A percentile compares a stretch with the other conserved stretches of the same genome.
Evolutionary conservation across 106 monocot species (phyloP).

Genomic region (Dendrobium officinale): DNA sequence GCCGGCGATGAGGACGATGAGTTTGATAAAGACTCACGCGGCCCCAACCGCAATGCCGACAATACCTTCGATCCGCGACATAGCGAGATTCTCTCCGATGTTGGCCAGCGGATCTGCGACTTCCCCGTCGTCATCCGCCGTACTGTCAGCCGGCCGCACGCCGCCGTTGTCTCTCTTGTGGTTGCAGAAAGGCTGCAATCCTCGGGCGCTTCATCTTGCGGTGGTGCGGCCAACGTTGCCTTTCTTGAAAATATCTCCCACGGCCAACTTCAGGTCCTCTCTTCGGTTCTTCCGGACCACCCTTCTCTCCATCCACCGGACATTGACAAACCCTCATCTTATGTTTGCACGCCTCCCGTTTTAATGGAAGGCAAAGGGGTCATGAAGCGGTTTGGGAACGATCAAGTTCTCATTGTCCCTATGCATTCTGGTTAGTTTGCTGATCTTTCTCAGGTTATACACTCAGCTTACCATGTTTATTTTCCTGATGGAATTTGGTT

Average conservation of each 20-base stretch:
- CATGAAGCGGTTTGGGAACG: constrained; percentile 34
- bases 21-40: constrained; percentile 12
- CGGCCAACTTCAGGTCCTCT: constrained; percentile 85
- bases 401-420: constrained; percentile 41
- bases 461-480: neutral
- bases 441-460: neutral
- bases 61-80: constrained; percentile 45
- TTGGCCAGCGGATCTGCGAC: constrained; percentile 48
- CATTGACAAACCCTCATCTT: constrained; percentile 44
- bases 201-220: neutral
- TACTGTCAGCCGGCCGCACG: constrained; percentile 51
- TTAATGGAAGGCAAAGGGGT: constrained; percentile 80
- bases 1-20: constrained; percentile 20
- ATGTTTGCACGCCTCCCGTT: constrained; percentile 70
- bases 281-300: constrained; percentile 63
- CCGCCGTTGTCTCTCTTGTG: constrained; percentile 58
- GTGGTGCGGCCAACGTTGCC: neutral
- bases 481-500: neutral
- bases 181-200: constrained; percentile 37
- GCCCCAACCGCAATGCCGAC: constrained; percentile 16
- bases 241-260: constrained; percentile 81
- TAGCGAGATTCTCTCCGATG: constrained; percentile 47
- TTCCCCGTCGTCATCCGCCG: constrained; percentile 58
- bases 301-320: constrained; percentile 29
- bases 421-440: constrained; percentile 56